These are phyloP conservation scores for Myxozyma melibiosi DNA, from an alignment of 805 yeast species.

Conservation along the genomic window DNA sequence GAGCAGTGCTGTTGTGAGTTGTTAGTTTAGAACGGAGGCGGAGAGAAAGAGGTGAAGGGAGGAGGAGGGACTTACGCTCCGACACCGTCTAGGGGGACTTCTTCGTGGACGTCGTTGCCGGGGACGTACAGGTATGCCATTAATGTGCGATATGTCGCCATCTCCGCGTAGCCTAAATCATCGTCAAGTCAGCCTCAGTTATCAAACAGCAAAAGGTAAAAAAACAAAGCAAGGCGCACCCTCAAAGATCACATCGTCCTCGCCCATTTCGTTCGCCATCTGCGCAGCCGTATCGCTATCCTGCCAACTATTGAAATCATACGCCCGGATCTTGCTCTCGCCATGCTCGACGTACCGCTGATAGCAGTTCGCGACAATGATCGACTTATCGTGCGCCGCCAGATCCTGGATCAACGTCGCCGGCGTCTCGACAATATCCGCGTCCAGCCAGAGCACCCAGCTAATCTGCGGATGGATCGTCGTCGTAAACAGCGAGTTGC, in stretches of 20 bases:
- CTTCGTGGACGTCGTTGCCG: slow-evolving; percentile 63
- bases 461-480: slow-evolving; percentile 86
- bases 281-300: slow-evolving; percentile 71
- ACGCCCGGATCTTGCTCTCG: slow-evolving; percentile 71
- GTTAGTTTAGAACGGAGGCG: neutral
- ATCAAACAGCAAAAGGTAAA: neutral
- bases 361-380: slow-evolving; percentile 89
- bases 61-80: slow-evolving; percentile 55
- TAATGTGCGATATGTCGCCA: slow-evolving; percentile 90
- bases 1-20: slow-evolving; percentile 65
- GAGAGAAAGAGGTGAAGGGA: neutral
- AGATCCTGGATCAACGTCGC: slow-evolving; percentile 80
- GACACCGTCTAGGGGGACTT: slow-evolving; percentile 91
- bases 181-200: neutral
- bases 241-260: slow-evolving; percentile 92
- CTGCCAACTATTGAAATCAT: slow-evolving; percentile 93
- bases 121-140: slow-evolving; percentile 83
- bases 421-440: slow-evolving; percentile 91
- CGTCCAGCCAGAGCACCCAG: slow-evolving; percentile 96
- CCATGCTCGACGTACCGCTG: slow-evolving; percentile 73
- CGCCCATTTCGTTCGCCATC: slow-evolving; percentile 69
- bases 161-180: slow-evolving; percentile 60
- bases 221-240: slow-evolving; percentile 49
- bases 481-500: slow-evolving; percentile 88
- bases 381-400: slow-evolving; percentile 81